Evolutionary conservation across 2,329 filamentous ascomycete genomes (phyloP).

Genomic region (Colletotrichum trifolii): DNA sequence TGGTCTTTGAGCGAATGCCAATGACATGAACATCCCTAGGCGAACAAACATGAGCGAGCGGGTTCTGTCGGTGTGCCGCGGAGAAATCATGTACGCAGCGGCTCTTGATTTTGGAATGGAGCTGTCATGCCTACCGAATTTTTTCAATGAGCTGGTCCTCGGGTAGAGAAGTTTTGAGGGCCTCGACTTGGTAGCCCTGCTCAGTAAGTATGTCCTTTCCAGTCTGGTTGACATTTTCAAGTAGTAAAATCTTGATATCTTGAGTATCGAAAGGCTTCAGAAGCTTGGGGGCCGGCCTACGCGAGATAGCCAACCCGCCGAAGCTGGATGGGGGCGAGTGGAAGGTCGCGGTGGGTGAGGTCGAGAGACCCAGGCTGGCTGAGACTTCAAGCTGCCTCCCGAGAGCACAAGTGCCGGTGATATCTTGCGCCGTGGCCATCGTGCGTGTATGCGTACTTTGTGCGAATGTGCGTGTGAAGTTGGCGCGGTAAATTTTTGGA

Average conservation of each 20-base stretch:
- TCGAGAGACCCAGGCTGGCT: constrained; percentile 75
- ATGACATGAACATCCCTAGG: constrained; percentile 93
- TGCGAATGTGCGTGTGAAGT: constrained; percentile 1
- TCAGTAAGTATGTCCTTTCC: constrained; percentile 83
- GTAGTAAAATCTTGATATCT: constrained; percentile 94
- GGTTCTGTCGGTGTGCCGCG: not conserved
- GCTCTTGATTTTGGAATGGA: not conserved
- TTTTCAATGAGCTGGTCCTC: constrained; percentile 97
- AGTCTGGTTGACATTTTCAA: constrained; percentile 96
- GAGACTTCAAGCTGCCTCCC: constrained; percentile 54
- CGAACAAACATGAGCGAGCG: constrained; percentile 34
- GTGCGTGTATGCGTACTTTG: constrained; percentile 16
- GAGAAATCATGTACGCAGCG: not conserved
- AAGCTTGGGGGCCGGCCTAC: constrained; percentile 70
- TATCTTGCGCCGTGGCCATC: constrained; percentile 63
- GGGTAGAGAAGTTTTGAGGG: constrained; percentile 86
- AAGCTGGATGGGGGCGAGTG: constrained; percentile 77
- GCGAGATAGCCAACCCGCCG: constrained; percentile 58
- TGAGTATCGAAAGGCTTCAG: constrained; percentile 95
- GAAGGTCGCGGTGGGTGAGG: constrained; percentile 80
- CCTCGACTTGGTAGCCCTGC: constrained; percentile 97
- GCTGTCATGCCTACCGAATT: constrained; percentile 74
- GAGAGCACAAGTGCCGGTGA: constrained; percentile 50
- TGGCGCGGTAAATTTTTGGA: constrained; percentile 14
- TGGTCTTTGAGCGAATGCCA: constrained; percentile 97